Conservation (phyloP, 83 land plant species). For the Picea abies region DNA sequence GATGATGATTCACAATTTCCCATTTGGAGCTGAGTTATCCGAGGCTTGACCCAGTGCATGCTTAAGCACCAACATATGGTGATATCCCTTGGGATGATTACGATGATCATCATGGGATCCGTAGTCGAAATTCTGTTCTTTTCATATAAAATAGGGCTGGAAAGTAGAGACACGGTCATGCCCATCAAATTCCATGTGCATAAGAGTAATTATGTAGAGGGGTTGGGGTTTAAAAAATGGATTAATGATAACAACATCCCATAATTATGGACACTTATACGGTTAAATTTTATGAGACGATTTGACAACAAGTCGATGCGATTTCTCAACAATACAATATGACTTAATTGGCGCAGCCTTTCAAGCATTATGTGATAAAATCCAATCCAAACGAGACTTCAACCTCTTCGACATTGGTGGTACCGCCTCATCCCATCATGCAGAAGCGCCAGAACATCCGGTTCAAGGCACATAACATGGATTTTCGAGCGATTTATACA, state of each 20-base stretch:
- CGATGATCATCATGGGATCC: conserved; percentile 63
- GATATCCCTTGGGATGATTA: conserved; percentile 73
- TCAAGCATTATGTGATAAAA: background rate
- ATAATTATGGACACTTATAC: conserved; percentile 68
- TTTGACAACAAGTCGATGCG: conserved; percentile 67
- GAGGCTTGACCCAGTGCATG: too few species aligned
- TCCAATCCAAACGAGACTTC: too few species aligned
- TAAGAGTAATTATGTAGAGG: too few species aligned
- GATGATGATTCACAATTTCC: background rate
- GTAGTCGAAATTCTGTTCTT: conserved; percentile 41
- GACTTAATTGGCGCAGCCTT: conserved; percentile 68
- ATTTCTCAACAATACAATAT: conserved; percentile 76
- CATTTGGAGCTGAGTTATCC: too few species aligned
- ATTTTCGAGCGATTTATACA: too few species aligned
- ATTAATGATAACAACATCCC: conserved; percentile 86
- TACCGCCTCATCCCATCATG: too few species aligned
- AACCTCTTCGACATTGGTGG: too few species aligned
- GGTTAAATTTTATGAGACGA: conserved; percentile 62
- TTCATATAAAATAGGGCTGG: too few species aligned
- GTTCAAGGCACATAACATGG: background rate
- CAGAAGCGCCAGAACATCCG: conserved; percentile 42
- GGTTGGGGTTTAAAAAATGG: conserved; percentile 36
- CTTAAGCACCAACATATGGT: conserved; percentile 39
- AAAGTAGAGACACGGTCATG: too few species aligned
- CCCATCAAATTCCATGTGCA: too few species aligned